Base-by-base conservation (phyloP, 2,329 filamentous ascomycete species). In the Neofusicoccum cordaticola region DNA sequence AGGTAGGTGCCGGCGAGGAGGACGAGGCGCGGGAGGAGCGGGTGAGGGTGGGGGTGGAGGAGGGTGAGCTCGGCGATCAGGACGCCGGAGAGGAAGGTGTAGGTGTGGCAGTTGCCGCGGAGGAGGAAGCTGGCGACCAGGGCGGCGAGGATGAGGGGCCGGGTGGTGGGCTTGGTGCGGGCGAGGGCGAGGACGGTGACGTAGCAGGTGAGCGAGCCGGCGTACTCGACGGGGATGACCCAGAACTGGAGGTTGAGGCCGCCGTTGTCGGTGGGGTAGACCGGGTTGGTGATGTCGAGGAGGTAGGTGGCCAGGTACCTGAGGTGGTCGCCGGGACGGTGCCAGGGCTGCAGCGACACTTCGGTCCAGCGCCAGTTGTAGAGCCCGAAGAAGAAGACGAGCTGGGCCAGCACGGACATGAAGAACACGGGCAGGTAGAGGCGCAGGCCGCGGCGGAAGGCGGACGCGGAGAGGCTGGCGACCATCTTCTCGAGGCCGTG, bases 1-100 rank as follows among this genome's bases (percentile, higher is more conserved):
- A 77, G 80, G 8, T 86, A 72, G 68, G 83, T 86, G 6, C 86
- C 19, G 19, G 19, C 19, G 19, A 80, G 41, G 19, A 84, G 68
- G 64, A 80, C 22, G 22, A 79, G 53, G 83, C 57, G 9, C 27
- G 17, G 37, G 17, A 4, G 11, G 39, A 7, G 12, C 5, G 11
- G 2, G 15, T 12, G 2, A 13, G 17, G 9, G 6, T 11, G 5
- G 2, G n/a, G 4, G n/a, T 3, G n/a, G 7, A 62, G 27, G 2
- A 47, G 34, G 44, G 41, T 37, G 2, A 60, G n/a, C 27, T 65
- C 63, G n/a, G 53, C 41, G 8, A 62, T 39, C 4, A 65, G 31
- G 11, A 41, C 11, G 22, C 66, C 66, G 2, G 64, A 34, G 34
- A 67, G 19, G 44, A 67, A 66, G 2, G 66, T 51, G 35, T 51